Base-by-base conservation (phyloP, 768 basidiomycete genomes). In the Russula virescens region DNA sequence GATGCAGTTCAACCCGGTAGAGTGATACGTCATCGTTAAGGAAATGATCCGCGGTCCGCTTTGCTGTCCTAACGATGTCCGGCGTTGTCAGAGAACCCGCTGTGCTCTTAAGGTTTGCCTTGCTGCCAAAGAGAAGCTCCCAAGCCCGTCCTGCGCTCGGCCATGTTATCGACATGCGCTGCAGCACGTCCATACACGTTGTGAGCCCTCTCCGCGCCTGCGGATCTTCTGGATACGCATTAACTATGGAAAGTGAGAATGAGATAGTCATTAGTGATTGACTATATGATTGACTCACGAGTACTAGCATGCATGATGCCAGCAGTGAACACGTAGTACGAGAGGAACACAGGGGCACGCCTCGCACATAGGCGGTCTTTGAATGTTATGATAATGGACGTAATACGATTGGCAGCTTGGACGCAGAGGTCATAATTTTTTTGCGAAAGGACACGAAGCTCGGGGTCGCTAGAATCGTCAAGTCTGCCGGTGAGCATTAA, bases 301-400 rank as follows among this genome's bases (percentile, higher is more conserved):
- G 77, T 85, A 2, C 84, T 84, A 50, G 89, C 82, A 68, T 91
- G 90, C 87, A 88, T 89, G 56, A 91, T 83, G 60, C 83, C 83
- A 18, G 89, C 88, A 3, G 86, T 86, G 75, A 92, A 92, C 18
- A 89, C 77, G 68, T 90, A 91, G 69, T 90, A 92, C 68, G 82
- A 86, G 31, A 89, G 74, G 70, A 89, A 91, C 5, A 85, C 86
- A 1, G 89, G 75, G 19, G 83, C 83, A 16, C 81, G 80, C 52
- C 79, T 79, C 61, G 89, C 75, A 47, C 80, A 77, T 72, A 87
- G 87, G 38, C 77, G 80, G 67, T 88, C 84, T 31, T 79, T 78
- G 72, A 88, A 92, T 5, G 82, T 73, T 5, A 78, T 73, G 18
- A 83, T 84, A 55, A 88, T 86, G 5, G 83, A 79, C 1, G 87